Percentiles rank a stretch among this genome's conserved stretches.
Conservation (phyloP, 139 green algal genomes). For the Pseudopediastrum boryanum region DNA sequence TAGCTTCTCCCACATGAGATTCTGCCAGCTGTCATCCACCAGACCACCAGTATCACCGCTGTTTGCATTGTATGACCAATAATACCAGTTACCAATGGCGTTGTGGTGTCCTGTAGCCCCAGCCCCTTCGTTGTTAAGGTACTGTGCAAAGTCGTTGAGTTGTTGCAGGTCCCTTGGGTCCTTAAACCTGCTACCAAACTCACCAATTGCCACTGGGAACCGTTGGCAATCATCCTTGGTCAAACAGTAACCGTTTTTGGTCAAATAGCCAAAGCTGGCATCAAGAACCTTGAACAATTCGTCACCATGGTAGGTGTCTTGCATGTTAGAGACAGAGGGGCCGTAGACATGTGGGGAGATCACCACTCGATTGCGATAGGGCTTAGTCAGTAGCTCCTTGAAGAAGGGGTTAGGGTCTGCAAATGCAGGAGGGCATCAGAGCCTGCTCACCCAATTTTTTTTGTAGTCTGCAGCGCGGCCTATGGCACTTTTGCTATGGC, state of each 20-base stretch:
- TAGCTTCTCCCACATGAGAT: slow-evolving; percentile 45
- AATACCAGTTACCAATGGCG: slow-evolving; percentile 18
- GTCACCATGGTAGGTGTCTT: neutral
- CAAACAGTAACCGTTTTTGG: slow-evolving; percentile 42
- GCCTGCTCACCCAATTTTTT: too few species aligned
- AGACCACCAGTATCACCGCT: slow-evolving; percentile 54
- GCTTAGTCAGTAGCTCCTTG: slow-evolving; percentile 38
- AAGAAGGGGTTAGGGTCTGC: slow-evolving; percentile 59
- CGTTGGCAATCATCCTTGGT: slow-evolving; percentile 29
- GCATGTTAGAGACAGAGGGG: slow-evolving; percentile 35
- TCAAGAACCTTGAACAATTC: slow-evolving; percentile 23
- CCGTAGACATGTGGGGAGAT: slow-evolving; percentile 52
- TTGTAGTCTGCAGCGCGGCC: too few species aligned
- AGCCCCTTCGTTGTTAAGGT: slow-evolving; percentile 33
- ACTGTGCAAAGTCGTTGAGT: slow-evolving; percentile 40
- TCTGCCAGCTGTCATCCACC: slow-evolving; percentile 40
- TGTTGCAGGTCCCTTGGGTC: slow-evolving; percentile 30
- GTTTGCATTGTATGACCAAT: slow-evolving; percentile 49
- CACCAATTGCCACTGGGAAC: slow-evolving; percentile 54
- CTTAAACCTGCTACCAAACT: slow-evolving; percentile 47
- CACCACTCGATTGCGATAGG: slow-evolving; percentile 50
- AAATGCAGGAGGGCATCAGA: too few species aligned
- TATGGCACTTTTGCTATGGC: too few species aligned
- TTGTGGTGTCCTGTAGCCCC: slow-evolving; percentile 34
- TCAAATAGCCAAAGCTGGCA: slow-evolving; percentile 45